Conservation (phyloP, 108 stramenopile genomes). For the Skeletonema marinoi region DNA sequence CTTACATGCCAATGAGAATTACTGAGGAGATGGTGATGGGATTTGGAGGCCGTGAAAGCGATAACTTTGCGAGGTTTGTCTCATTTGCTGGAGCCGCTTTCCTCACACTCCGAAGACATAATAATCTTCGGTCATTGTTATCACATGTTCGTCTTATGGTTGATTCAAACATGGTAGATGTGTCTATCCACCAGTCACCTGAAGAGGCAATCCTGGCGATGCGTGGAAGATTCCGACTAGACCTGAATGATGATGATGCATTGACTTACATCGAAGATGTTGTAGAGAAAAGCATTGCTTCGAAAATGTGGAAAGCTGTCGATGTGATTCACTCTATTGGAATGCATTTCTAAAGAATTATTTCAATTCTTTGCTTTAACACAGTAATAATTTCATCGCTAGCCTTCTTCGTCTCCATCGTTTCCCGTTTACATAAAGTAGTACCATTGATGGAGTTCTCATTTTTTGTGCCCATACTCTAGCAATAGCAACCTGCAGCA, state of each 20-base stretch:
- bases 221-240: conserved; percentile 72
- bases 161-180: conserved; percentile 55
- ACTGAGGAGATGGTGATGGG: conserved; percentile 87
- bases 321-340: conserved; percentile 86
- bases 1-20: conserved; percentile 84
- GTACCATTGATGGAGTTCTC: too few species aligned
- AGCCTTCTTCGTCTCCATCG: too few species aligned
- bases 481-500: too few species aligned
- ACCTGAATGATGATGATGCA: conserved; percentile 76
- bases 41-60: conserved; percentile 85
- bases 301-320: conserved; percentile 88
- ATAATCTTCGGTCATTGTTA: conserved; percentile 74
- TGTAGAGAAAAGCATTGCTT: conserved; percentile 70
- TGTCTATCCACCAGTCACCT: conserved; percentile 55
- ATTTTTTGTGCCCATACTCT: too few species aligned
- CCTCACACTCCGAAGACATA: conserved; percentile 73
- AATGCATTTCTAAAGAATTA: conserved; percentile 59
- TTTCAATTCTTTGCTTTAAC: neutral
- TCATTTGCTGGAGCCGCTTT: conserved; percentile 84
- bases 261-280: conserved; percentile 79
- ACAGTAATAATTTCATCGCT: neutral
- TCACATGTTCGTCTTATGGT: conserved; percentile 72
- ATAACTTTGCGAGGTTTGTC: conserved; percentile 80
- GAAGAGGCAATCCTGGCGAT: conserved; percentile 68
- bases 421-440: too few species aligned